These are phyloP conservation scores for Xerocomellus amylosporus DNA, from an alignment of 768 basidiomycete species.

Conservation along the genomic window DNA sequence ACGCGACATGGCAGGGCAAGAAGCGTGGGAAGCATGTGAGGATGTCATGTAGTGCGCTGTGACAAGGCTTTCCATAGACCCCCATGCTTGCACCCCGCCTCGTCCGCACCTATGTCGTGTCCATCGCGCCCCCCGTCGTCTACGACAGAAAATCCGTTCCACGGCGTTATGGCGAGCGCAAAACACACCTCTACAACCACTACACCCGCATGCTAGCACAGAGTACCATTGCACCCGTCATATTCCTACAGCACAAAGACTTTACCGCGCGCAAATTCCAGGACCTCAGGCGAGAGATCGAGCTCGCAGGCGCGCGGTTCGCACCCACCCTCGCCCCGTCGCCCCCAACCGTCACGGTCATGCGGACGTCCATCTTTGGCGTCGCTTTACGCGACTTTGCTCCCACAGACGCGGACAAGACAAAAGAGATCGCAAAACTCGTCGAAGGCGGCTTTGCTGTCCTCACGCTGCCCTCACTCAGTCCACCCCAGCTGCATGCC, in stretches of 20 bases:
- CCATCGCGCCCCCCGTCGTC: conserved; percentile 48
- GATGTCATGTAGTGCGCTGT: too few species aligned
- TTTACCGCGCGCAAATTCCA: conserved; percentile 67
- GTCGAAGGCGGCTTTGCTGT: conserved; percentile 63
- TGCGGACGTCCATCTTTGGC: conserved; percentile 78
- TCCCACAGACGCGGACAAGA: conserved; percentile 46
- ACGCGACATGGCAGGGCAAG: conserved; percentile 70
- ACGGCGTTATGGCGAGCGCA: conserved; percentile 75
- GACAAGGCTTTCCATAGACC: too few species aligned
- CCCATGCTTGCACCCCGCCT: neutral
- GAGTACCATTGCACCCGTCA: conserved; percentile 55
- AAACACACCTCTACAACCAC: conserved; percentile 76
- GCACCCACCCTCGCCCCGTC: conserved; percentile 29
- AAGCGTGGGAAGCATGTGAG: too few species aligned
- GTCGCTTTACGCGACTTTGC: conserved; percentile 66
- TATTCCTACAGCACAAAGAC: conserved; percentile 77
- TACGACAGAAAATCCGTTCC: conserved; percentile 54
- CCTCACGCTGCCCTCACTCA: conserved; percentile 60
- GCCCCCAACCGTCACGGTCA: conserved; percentile 59
- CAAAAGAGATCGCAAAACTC: conserved; percentile 52
- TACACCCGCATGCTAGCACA: conserved; percentile 69
- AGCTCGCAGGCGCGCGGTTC: conserved; percentile 48
- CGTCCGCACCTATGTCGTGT: conserved; percentile 54
- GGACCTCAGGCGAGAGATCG: conserved; percentile 67
- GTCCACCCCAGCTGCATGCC: conserved; percentile 69